Conservation (phyloP, 805 yeast species). For the Ogataea paradorogensis region DNA sequence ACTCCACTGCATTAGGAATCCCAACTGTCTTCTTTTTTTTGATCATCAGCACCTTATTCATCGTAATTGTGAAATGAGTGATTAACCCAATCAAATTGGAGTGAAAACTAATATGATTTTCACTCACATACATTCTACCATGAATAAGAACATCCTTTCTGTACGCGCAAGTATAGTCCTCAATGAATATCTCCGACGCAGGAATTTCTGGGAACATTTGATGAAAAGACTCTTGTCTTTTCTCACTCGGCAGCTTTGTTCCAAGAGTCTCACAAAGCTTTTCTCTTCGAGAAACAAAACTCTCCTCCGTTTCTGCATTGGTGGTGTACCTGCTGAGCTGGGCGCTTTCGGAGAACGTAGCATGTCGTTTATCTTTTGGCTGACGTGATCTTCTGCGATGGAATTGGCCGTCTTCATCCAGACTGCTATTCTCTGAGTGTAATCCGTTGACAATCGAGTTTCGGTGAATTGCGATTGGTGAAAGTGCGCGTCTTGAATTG, state of each 20-base stretch:
- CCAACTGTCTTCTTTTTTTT: constrained; percentile 64
- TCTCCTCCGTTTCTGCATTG: constrained; percentile 7
- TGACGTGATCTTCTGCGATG: constrained; percentile 17
- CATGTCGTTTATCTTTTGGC: constrained; percentile 10
- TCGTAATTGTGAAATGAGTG: constrained; percentile 54
- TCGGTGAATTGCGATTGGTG: constrained; percentile 2
- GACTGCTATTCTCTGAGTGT: constrained; percentile 10
- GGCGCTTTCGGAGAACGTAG: constrained; percentile 7
- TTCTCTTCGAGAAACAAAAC: constrained; percentile 10
- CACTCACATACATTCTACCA: constrained; percentile 60
- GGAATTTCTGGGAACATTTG: constrained; percentile 53
- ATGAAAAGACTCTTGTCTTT: constrained; percentile 60
- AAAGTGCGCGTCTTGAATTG: background rate
- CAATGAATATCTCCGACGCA: constrained; percentile 49
- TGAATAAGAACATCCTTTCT: constrained; percentile 64
- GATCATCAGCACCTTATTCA: constrained; percentile 59
- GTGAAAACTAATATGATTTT: constrained; percentile 56
- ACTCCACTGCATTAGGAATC: constrained; percentile 66
- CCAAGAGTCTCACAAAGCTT: constrained; percentile 20
- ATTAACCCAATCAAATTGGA: constrained; percentile 68
- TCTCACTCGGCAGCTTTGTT: constrained; percentile 41
- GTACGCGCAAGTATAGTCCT: constrained; percentile 63
- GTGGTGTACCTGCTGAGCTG: constrained; percentile 14
- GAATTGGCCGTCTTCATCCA: constrained; percentile 15
- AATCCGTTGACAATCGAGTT: constrained; percentile 6